Evolutionary conservation across 345 rosid species (phyloP), one percentile per base, ranked within the genome.

Genomic region (Linum lewisii): DNA sequence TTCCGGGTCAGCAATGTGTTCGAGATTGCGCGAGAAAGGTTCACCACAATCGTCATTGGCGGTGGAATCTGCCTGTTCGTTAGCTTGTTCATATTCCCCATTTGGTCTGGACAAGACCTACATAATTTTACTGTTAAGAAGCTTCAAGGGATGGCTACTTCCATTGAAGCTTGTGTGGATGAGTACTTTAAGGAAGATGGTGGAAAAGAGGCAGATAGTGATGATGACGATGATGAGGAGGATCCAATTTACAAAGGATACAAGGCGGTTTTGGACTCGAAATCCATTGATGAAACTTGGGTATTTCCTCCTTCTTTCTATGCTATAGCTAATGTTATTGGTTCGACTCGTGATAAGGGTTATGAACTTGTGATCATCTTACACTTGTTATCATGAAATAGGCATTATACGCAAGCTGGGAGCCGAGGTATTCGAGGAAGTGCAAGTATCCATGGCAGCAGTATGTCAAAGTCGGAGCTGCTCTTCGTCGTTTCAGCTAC

Each of bases 351-450:
- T 6, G 11, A 37, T 8, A 18, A 21, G 63, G 8, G 20, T 25
- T n/a, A 44, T 49, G 5, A 15, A 9, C 20, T 7, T 16, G 1
- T 24, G 37, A 29, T 23, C 53, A 14, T 22, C 6, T n/a, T n/a
- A n/a, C n/a, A n/a, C n/a, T n/a, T n/a, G n/a, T n/a, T n/a, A n/a
- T n/a, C n/a, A n/a, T 23, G 55, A 8, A 22, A 58, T 65, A 86
- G 95, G 97, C 93, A 7, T 63, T 80, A 9, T 77, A 90, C 70
- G 87, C 95, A 19, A 85, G 89, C 47, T 90, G 97, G 97, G 97
- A 87, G 67, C 95, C 97, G 0, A 79, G 90, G 74, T 85, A 78
- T 62, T 77, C 82, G 0, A 70, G 80, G 63, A 70, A 76, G 16
- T 79, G 90, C 73, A 78, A 69, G 57, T 80, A 75, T 56, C 97